Evolutionary conservation across 2,329 filamentous ascomycete genomes (phyloP), one percentile per base, ranked within the genome.

Genomic region (Xylaria sp.): DNA sequence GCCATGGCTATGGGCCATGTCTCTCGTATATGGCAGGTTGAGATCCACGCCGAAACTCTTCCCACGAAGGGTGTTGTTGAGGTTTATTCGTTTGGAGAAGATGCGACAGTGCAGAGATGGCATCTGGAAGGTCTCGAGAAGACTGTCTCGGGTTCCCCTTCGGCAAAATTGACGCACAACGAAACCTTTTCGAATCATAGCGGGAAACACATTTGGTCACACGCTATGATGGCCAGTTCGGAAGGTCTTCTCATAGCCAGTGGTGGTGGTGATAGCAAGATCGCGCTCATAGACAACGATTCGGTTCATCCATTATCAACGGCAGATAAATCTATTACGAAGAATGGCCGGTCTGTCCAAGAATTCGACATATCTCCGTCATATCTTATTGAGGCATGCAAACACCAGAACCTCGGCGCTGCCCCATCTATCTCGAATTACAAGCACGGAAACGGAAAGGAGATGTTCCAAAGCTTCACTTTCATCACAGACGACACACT

Each of bases 191-290:
- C 82, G 2, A 83, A 85, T 61, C 92, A 97, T 70, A 80, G 79
- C 39, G 94, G 94, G 5, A 99, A 97, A 73, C 92, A 97, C 70
- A 86, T 97, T 5, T 97, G 93, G 92, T 87, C 92, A 0, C 80
- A 86, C 44, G 84, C 83, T 10, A 66, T 72, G 2, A 59, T 59
- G 60, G 75, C 59, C 55, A 66, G 69, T 1, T 67, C 70, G 0
- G 65, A 72, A 11, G 72, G 71, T 11, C 67, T 78, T 0, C 63
- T 80, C 1, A 72, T 91, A 18, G 86, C 83, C 3, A 92, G 90
- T 1, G 94, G 94, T 10, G 94, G 91, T n/a, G 88, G 90, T 9
- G 94, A 99, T 74, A 88, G 92, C 13, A 84, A 80, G 64, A 80
- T 88, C 47, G 78, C 79, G 2, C 66, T 84, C n/a, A 75, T 82